Conservation (phyloP, 1,284 basidiomycete genomes). For the Papiliotrema nemorosa region DNA sequence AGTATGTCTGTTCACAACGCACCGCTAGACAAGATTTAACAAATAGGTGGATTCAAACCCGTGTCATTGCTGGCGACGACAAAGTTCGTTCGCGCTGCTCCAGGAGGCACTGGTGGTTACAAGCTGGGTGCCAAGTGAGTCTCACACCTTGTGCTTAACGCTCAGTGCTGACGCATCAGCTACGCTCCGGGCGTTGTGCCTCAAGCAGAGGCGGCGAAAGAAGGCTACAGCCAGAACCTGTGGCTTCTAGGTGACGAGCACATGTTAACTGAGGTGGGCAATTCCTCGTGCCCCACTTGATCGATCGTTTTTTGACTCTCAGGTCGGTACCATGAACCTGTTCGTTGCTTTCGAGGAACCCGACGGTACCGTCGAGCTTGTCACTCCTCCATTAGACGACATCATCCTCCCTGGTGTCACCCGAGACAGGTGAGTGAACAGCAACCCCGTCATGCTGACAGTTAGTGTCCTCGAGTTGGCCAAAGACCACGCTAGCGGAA, state of each 20-base stretch:
- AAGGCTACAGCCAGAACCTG: conserved; percentile 90
- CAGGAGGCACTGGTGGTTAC: conserved; percentile 87
- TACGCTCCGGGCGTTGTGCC: conserved; percentile 87
- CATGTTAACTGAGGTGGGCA: conserved; percentile 63
- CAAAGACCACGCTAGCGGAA: conserved; percentile 66
- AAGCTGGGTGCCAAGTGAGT: conserved; percentile 78
- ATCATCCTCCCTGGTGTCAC: conserved; percentile 97
- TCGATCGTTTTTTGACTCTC: conserved; percentile 19
- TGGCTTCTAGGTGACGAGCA: conserved; percentile 90
- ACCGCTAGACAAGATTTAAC: background rate
- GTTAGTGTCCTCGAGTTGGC: conserved; percentile 68
- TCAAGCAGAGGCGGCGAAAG: conserved; percentile 74
- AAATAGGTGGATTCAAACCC: conserved; percentile 80
- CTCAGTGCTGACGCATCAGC: conserved; percentile 28
- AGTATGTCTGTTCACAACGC: conserved; percentile 15
- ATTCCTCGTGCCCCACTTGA: background rate
- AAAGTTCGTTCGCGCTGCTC: conserved; percentile 81
- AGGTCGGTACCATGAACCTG: conserved; percentile 95
- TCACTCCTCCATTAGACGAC: conserved; percentile 89
- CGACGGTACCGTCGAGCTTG: conserved; percentile 76
- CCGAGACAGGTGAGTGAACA: conserved; percentile 63
- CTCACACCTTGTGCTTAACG: background rate
- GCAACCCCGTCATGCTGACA: background rate
- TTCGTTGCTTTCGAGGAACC: conserved; percentile 77
- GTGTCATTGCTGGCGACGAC: conserved; percentile 88